Base-by-base conservation (phyloP, 169 alveolate genomes). In the Cyclospora cayetanensis region DNA sequence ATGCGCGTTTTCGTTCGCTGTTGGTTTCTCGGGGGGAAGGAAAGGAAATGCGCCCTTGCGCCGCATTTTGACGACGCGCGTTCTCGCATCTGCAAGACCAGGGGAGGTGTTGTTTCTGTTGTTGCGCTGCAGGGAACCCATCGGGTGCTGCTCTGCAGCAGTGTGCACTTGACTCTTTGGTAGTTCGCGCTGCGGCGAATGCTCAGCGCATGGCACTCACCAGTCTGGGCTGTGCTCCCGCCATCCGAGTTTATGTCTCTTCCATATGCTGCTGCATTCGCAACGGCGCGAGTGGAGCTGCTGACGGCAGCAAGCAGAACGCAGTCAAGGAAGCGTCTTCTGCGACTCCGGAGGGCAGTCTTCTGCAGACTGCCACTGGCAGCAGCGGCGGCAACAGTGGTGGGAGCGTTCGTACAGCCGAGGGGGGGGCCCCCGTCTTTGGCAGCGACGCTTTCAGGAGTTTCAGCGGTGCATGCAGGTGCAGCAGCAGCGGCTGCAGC, bases 81-180 rank as follows among this genome's bases (percentile, higher is more conserved):
- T n/a, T n/a, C n/a, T n/a, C n/a, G n/a, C n/a, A n/a, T n/a, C n/a
- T n/a, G n/a, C n/a, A n/a, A n/a, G n/a, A n/a, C n/a, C n/a, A n/a
- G n/a, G n/a, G n/a, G n/a, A n/a, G 70, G 70, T 55, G 70, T 9
- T 55, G 70, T 29, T 22, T 11, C 46, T 70, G 82, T 37, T 31
- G 46, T 37, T 70, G 53, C 55, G 15, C 25, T 35, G 82, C 53
- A 55, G 70, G 70, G 70, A 55, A 55, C 70, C 70, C 70, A 9
- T 55, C 70, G n/a, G 82, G 82, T 34, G 82, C 82, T 2, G 82
- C 82, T 27, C 29, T 70, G 53, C 82, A 70, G 52, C 82, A 18
- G 46, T 35, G 82, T 25, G 46, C 46, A 31, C 55, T 70, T 29
- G 82, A 70, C 31, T 37, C 53, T 2, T 53, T 70, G 4, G 82